Conservation (phyloP, 2,329 filamentous ascomycete genomes). For the Phaeomoniella chlamydospora region DNA sequence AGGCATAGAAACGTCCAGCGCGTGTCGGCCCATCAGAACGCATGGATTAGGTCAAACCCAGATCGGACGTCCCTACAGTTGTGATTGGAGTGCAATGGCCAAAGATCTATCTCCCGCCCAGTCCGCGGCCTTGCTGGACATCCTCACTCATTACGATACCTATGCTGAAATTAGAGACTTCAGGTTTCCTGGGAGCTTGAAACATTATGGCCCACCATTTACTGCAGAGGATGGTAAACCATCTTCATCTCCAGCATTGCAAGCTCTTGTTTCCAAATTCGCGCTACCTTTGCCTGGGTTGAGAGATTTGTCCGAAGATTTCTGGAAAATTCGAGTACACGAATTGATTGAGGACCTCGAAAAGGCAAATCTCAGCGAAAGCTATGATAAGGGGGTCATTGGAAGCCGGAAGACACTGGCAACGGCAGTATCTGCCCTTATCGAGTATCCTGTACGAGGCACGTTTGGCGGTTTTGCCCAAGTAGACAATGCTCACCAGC, state of each 20-base stretch:
- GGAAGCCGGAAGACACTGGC: conserved; percentile 62
- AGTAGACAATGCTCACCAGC: conserved; percentile 11
- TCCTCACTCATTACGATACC: conserved; percentile 38
- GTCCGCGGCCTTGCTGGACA: conserved; percentile 36
- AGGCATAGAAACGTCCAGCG: too few species aligned
- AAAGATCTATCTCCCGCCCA: conserved; percentile 25
- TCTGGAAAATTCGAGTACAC: conserved; percentile 50
- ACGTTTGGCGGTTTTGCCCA: conserved; percentile 45
- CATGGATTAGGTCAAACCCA: too few species aligned
- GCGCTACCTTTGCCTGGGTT: conserved; percentile 53
- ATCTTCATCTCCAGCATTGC: conserved; percentile 48
- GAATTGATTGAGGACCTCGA: conserved; percentile 47
- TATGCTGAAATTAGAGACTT: conserved; percentile 58
- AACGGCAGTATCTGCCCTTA: conserved; percentile 53
- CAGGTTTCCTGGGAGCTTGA: conserved; percentile 49
- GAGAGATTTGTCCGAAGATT: conserved; percentile 44
- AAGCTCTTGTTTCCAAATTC: conserved; percentile 52
- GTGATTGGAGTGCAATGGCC: too few species aligned
- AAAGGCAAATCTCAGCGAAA: conserved; percentile 59
- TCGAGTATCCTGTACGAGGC: conserved; percentile 56
- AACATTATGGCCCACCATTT: conserved; percentile 59
- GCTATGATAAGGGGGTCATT: conserved; percentile 64
- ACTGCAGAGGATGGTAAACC: conserved; percentile 19
- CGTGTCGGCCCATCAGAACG: too few species aligned
- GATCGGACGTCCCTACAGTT: too few species aligned